Base-by-base conservation (phyloP, 2,329 filamentous ascomycete genomes). In the Didymella keratinophila region DNA sequence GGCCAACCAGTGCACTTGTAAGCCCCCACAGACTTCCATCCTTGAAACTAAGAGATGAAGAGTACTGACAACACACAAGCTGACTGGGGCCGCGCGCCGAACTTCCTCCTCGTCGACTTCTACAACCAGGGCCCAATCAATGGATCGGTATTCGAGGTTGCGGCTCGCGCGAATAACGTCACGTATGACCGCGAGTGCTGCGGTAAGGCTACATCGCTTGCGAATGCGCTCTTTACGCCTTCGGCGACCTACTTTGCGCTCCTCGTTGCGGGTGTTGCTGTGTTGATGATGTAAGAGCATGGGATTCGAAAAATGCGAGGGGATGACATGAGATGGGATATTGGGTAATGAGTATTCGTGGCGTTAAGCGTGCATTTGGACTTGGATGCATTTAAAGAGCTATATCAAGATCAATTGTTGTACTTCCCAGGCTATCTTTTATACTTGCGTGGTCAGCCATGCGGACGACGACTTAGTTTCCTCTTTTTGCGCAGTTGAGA, bases 131-230 rank as follows among this genome's bases (percentile, higher is more conserved):
- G 76, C 5, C 59, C 66, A 0, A 66, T 68, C 5, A 74, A 75
- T 37, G 77, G 77, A 9, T 76, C 73, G 18, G 77, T 79, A 12
- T 79, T 79, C 52, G 72, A 75, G 52, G 77, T 78, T 23, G 77
- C 77, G 4, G 77, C 77, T 0, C 63, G 62, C 3, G 84, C 87
- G 65, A 95, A 94, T 75, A 87, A 89, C 60, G 90, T 95, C 45
- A 88, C 85, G 0, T 93, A 92, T 71, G 81, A 81, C 44, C 73
- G 81, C 42, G 58, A 76, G 4, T 89, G 87, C 71, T 89, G 87
- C 66, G 87, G 87, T 2, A 70, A 58, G 10, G 60, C 56, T 16
- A 39, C 48, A 6, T 71, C 66, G 9, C 32, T 63, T 0, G 69
- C 66, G 14, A 43, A 49, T 9, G 37, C 46, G 4, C 50, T 61